Evolutionary conservation across 2,329 filamentous ascomycete species (phyloP), one percentile per base, ranked within the genome.

Genomic region (Xylaria sp.): DNA sequence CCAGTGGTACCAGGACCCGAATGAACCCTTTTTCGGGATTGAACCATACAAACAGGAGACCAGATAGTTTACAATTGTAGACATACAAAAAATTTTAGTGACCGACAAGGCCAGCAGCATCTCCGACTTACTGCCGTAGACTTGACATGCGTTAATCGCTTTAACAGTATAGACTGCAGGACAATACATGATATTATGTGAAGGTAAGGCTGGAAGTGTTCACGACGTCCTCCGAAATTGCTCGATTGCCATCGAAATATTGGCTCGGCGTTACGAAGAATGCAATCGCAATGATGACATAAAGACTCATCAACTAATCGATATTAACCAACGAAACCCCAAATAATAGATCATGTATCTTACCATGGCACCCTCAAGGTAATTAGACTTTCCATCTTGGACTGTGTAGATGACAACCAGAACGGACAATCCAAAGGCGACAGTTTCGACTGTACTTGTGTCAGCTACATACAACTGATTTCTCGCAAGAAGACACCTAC

Each of bases 361-460:
- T 77, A 89, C 85, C 87, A 95, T 91, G 54, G 90, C 90, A 50
- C 92, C 92, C 78, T 95, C 92, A 25, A 95, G 86, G 73, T 95
- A 95, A 79, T 95, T 96, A 15, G 89, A 92, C 79, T 92, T 92
- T 74, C 92, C 92, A 75, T 95, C 92, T 76, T 92, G 90, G 49
- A 94, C 90, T 2, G 87, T 91, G 79, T 89, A 94, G 63, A 87
- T 92, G 38, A 93, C 91, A 36, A 94, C 90, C 47, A 94, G 79
- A 1, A 92, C 90, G 10, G 90, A 91, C 60, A 94, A 84, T 63
- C 91, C 92, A 78, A 94, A 94, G 0, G 90, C 87, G 45, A 94
- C 89, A 0, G 91, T 93, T 81, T 93, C 90, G 73, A 94, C 84
- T 86, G 57, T 2, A 36, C 27, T 7, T 0, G 25, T 6, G 61